phyloP scores from a whole-genome alignment of 2,329 filamentous ascomycete genomes.

The Aspergillus persii region DNA sequence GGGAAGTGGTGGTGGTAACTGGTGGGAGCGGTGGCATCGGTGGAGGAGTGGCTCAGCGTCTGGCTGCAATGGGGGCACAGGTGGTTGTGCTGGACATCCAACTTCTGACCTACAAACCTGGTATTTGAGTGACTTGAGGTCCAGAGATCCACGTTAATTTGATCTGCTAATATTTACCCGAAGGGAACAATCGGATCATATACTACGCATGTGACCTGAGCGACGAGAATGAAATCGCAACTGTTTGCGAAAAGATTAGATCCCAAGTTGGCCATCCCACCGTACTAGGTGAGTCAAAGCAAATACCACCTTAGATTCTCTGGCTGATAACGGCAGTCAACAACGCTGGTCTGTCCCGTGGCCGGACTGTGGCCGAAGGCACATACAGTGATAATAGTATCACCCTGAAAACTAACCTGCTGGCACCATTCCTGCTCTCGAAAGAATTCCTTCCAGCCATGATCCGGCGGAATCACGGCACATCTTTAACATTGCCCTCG shows the following conservation, averaged over 20 bases:
- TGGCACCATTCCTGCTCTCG: constrained; percentile 20
- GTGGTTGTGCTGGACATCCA: constrained; percentile 39
- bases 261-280: constrained; percentile 38
- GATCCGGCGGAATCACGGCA: constrained; percentile 24
- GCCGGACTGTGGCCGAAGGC: constrained; percentile 10
- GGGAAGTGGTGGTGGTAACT: constrained; percentile 47
- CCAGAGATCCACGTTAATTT: too few species aligned
- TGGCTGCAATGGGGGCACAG: constrained; percentile 29
- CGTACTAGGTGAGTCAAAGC: constrained; percentile 1
- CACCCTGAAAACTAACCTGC: constrained; percentile 21
- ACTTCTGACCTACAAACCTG: constrained; percentile 17
- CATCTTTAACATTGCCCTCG: constrained; percentile 22
- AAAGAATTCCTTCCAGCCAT: constrained; percentile 24
- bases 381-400: constrained; percentile 19
- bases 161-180: neutral
- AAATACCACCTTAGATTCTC: neutral
- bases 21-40: constrained; percentile 48
- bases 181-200: constrained; percentile 6
- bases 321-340: constrained; percentile 14
- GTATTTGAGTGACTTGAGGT: constrained; percentile 5
- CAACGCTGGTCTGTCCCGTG: constrained; percentile 21
- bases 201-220: constrained; percentile 43
- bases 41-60: constrained; percentile 30
- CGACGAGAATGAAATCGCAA: constrained; percentile 27
- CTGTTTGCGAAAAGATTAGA: constrained; percentile 29